Evolutionary conservation across 495 filamentous ascomycete species (phyloP).

Genomic region (Talaromyces trachyspermus): DNA sequence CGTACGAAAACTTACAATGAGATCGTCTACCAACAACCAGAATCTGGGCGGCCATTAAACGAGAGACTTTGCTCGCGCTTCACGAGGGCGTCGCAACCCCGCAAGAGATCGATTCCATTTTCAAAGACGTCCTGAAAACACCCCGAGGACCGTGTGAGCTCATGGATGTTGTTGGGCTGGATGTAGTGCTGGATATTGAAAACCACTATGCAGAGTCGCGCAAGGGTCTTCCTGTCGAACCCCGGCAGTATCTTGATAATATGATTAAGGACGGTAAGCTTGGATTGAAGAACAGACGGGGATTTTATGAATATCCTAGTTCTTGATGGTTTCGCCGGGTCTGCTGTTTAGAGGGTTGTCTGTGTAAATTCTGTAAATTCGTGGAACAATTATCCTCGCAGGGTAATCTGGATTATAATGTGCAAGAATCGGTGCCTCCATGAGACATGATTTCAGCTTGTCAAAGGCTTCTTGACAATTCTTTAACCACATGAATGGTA

Average conservation of each 20-base stretch:
- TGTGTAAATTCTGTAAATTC: no score
- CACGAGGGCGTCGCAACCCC: slow-evolving; percentile 27
- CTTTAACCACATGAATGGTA: no score
- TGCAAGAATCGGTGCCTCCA: no score
- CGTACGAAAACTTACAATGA: neutral
- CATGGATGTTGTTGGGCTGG: slow-evolving; percentile 35
- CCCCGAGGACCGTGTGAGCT: slow-evolving; percentile 31
- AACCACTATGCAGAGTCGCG: slow-evolving; percentile 27
- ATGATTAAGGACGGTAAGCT: slow-evolving; percentile 22
- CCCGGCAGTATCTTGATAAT: slow-evolving; percentile 14
- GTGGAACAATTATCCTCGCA: no score
- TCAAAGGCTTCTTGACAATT: no score
- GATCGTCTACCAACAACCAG: slow-evolving; percentile 9
- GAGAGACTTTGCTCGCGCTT: slow-evolving; percentile 25
- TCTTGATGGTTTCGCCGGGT: no score
- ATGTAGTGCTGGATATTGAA: slow-evolving; percentile 33
- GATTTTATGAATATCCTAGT: slow-evolving; percentile 25
- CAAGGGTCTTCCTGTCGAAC: slow-evolving; percentile 16
- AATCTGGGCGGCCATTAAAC: slow-evolving; percentile 38
- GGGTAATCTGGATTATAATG: no score
- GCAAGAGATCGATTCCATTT: slow-evolving; percentile 31
- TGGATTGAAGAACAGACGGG: slow-evolving; percentile 23
- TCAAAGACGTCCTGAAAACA: slow-evolving; percentile 29
- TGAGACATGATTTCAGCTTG: no score
- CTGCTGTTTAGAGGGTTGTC: no score